Conservation (phyloP, 2,329 filamentous ascomycete genomes). For the Teratosphaeria epicoccoides region DNA sequence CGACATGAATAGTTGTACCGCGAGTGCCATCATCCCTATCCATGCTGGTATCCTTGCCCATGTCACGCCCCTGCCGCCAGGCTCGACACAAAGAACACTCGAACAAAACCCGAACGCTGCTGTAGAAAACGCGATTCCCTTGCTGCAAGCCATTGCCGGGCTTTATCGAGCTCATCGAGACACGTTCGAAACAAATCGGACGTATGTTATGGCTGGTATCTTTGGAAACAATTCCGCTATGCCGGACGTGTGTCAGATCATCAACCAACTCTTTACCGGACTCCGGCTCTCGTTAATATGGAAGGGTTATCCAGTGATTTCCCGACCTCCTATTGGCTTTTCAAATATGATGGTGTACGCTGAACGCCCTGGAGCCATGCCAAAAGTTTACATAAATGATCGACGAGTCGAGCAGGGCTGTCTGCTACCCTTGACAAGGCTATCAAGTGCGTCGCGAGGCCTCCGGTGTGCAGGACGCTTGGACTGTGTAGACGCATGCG, state of each 20-base stretch:
- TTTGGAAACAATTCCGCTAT: neutral
- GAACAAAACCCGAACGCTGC: neutral
- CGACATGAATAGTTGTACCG: conserved; percentile 1
- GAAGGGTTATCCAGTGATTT: neutral
- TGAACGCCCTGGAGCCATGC: neutral
- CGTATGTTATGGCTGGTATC: neutral
- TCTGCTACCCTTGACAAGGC: neutral
- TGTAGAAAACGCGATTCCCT: neutral
- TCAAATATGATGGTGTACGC: neutral
- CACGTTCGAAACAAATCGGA: neutral
- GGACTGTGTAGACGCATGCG: no score
- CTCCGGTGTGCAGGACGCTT: neutral
- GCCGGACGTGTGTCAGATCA: neutral
- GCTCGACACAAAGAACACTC: neutral
- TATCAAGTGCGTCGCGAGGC: neutral
- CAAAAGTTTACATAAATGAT: neutral
- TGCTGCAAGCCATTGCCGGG: neutral
- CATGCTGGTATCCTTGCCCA: conserved; percentile 1
- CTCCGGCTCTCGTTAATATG: neutral
- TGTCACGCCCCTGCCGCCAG: neutral
- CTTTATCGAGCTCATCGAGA: neutral
- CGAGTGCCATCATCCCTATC: neutral
- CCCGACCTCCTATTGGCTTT: neutral
- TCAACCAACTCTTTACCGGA: neutral
- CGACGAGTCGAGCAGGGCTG: neutral